Base-by-base conservation (phyloP, 2,329 filamentous ascomycete genomes). In the Drechmeria coniospora region DNA sequence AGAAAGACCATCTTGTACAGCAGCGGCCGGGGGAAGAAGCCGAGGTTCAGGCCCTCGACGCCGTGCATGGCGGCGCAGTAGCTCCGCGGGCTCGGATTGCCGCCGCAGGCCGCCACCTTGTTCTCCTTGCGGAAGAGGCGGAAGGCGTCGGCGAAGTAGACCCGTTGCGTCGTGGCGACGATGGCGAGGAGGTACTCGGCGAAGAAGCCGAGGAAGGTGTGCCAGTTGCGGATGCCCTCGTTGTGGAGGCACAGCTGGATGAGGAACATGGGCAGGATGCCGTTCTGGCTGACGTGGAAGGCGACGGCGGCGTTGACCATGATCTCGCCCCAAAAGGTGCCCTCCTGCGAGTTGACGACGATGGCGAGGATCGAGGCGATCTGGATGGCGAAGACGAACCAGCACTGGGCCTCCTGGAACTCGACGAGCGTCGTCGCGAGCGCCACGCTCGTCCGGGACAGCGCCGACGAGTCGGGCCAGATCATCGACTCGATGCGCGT, bases 301-400 rank as follows among this genome's bases (percentile, higher is more conserved):
- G 50, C 51, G 17, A 54, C 43, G 11, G 50, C 50, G 17, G 44
- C 50, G 28, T 54, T 55, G 27, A 54, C 44, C 4, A 54, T 38
- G 22, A 55, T 53, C 26, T 55, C 51, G 12, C 50, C 51, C 51
- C 51, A 55, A 24, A 54, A 54, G 2, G 49, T 46, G 22, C 51
- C 51, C 26, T 54, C 51, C 16, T 54, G 50, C 3, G 51, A 54
- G 31, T 54, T 54, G 37, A 55, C 51, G 15, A 53, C 51, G 16
- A 54, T 53, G 32, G 51, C 50, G 27, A 55, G 50, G 36, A 55
- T 53, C 8, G 51, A 53, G 7, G 51, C 51, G 29, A 54, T 53
- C 32, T 55, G 51, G 19, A 54, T 42, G 16, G 51, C 51, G 34
- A 55, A 55, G 25, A 55, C 44, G 25, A 55, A 54, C 51, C 51